Evolutionary conservation across 2,329 filamentous ascomycete species (phyloP).

Genomic region (Trichoderma atrobrunneum): DNA sequence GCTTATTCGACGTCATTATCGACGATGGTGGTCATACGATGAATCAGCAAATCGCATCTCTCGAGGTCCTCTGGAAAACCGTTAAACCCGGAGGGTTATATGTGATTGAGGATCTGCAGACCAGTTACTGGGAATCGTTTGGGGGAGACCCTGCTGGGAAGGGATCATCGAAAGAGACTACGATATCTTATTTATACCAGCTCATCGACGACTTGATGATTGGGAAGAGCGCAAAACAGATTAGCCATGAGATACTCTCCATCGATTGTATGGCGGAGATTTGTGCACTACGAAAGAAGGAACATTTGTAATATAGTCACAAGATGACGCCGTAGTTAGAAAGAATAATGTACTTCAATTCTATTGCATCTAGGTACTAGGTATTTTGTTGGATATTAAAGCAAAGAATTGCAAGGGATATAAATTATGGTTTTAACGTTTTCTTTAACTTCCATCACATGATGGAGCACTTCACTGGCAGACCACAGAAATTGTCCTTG

Average conservation of each 20-base stretch:
- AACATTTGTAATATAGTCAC: background rate
- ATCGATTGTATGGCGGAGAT: conserved; percentile 33
- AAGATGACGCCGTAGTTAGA: background rate
- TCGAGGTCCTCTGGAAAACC: conserved; percentile 36
- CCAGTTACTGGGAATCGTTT: conserved; percentile 28
- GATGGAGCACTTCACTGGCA: conserved; percentile 72
- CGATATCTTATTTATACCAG: conserved; percentile 29
- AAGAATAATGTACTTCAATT: background rate
- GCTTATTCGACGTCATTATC: conserved; percentile 39
- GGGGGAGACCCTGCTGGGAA: conserved; percentile 26
- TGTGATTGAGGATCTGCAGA: conserved; percentile 36
- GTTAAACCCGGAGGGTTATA: conserved; percentile 38
- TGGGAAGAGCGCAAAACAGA: conserved; percentile 22
- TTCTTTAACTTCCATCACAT: conserved; percentile 42
- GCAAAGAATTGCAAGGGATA: background rate
- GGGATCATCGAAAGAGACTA: conserved; percentile 26
- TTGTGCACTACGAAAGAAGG: conserved; percentile 30
- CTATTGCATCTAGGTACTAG: conserved; percentile 3
- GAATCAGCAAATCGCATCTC: conserved; percentile 36
- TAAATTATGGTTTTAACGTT: conserved; percentile 4
- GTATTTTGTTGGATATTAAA: background rate
- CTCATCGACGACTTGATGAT: conserved; percentile 29
- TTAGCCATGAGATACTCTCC: conserved; percentile 27
- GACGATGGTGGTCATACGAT: conserved; percentile 41
- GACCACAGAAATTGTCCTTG: conserved; percentile 67